A percentile compares a stretch with the other conserved stretches of the same genome.
Evolutionary conservation across 495 filamentous ascomycete genomes (phyloP).

Genomic region (Amorphotheca resinae): DNA sequence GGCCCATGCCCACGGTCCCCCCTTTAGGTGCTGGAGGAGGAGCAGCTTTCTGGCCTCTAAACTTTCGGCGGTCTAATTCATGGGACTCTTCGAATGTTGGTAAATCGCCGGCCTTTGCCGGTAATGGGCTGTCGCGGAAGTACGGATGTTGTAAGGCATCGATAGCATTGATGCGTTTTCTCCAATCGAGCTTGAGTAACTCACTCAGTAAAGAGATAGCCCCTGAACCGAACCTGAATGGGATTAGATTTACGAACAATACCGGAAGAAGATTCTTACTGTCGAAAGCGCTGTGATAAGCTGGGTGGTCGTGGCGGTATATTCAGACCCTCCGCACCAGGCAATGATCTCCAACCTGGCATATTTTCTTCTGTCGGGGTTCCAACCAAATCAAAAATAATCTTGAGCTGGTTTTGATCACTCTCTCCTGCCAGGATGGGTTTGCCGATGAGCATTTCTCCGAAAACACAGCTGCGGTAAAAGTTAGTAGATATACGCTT

Average conservation of each 20-base stretch:
- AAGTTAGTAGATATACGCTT: conserved; percentile 18
- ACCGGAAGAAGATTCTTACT: conserved; percentile 30
- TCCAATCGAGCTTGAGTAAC: conserved; percentile 81
- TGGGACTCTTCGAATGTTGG: conserved; percentile 89
- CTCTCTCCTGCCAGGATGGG: conserved; percentile 85
- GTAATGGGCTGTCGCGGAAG: conserved; percentile 67
- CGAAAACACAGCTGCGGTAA: conserved; percentile 71
- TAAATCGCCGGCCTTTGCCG: conserved; percentile 67
- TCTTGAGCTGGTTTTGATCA: conserved; percentile 76
- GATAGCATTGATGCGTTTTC: conserved; percentile 77
- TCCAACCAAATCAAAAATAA: conserved; percentile 90
- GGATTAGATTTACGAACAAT: conserved; percentile 2
- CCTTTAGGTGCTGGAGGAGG: conserved; percentile 84
- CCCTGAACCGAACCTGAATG: conserved; percentile 30
- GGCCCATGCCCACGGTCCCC: conserved; percentile 68
- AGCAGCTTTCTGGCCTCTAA: conserved; percentile 63
- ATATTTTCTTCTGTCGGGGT: conserved; percentile 84
- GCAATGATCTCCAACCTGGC: conserved; percentile 77
- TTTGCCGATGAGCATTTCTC: conserved; percentile 92
- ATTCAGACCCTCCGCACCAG: conserved; percentile 64
- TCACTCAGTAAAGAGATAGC: conserved; percentile 73
- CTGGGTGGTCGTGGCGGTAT: conserved; percentile 53
- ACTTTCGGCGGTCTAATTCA: conserved; percentile 83
- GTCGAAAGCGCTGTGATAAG: conserved; percentile 57
- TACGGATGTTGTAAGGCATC: conserved; percentile 91